Evolutionary conservation across 1,284 basidiomycete species (phyloP).

Genomic region (Fomitiporia mediterranea): DNA sequence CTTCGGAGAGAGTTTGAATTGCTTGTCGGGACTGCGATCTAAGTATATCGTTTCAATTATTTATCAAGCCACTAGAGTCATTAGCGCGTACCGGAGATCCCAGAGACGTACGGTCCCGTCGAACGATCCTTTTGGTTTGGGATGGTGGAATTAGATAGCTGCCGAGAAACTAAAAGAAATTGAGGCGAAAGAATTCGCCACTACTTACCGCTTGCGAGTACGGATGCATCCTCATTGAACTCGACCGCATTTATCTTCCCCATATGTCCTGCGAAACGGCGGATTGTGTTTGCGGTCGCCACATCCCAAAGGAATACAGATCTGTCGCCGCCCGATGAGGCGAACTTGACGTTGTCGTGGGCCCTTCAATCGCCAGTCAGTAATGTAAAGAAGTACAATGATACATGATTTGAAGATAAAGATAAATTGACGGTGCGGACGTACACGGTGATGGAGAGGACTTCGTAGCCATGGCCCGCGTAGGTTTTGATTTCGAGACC

Average conservation of each 20-base stretch:
- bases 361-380: slow-evolving; percentile 47
- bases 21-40: slow-evolving; percentile 78
- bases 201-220: slow-evolving; percentile 79
- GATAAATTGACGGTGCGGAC: slow-evolving; percentile 27
- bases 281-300: slow-evolving; percentile 73
- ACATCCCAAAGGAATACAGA: slow-evolving; percentile 97
- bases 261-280: slow-evolving; percentile 83
- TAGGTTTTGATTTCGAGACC: slow-evolving; percentile 91
- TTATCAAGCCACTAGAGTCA: slow-evolving; percentile 4
- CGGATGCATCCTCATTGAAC: slow-evolving; percentile 82
- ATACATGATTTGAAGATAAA: no score
- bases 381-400: background rate
- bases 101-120: slow-evolving; percentile 86
- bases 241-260: slow-evolving; percentile 88
- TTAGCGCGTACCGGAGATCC: slow-evolving; percentile 70
- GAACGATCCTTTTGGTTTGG: slow-evolving; percentile 59
- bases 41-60: slow-evolving; percentile 7
- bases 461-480: slow-evolving; percentile 89
- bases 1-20: slow-evolving; percentile 90
- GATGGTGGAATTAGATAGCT: slow-evolving; percentile 7
- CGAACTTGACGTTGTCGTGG: slow-evolving; percentile 91
- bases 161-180: no score
- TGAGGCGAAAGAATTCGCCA: no score
- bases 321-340: slow-evolving; percentile 90
- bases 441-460: slow-evolving; percentile 85